These are phyloP conservation scores for Termitomyces sp. DNA, from an alignment of 768 basidiomycete genomes.

Conservation along the genomic window DNA sequence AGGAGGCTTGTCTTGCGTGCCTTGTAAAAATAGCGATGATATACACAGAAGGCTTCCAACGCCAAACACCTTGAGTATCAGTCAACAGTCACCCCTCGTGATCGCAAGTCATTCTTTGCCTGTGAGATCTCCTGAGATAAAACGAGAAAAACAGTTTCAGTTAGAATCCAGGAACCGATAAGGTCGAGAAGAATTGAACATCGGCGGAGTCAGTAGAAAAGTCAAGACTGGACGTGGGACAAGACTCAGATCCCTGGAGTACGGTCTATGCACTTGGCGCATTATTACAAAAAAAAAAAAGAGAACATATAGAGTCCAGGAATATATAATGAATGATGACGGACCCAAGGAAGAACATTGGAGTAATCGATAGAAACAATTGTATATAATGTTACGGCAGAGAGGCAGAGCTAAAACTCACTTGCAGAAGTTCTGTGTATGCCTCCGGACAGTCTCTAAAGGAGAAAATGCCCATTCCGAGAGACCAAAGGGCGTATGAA, in stretches of 20 bases:
- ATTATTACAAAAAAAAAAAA: background rate
- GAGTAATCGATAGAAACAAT: background rate
- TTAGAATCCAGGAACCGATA: slow-evolving; percentile 7
- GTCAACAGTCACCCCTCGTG: slow-evolving; percentile 61
- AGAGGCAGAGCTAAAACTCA: slow-evolving; percentile 31
- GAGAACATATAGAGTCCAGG: background rate
- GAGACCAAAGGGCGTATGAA: slow-evolving; percentile 72
- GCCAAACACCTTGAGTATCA: slow-evolving; percentile 18
- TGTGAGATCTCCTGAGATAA: slow-evolving; percentile 53
- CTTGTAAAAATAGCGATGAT: background rate
- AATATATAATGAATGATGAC: background rate
- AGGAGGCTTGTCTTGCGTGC: background rate
- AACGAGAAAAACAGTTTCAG: slow-evolving; percentile 8
- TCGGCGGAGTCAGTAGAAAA: slow-evolving; percentile 7
- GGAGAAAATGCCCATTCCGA: slow-evolving; percentile 72
- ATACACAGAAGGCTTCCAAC: background rate
- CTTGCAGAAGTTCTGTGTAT: slow-evolving; percentile 63
- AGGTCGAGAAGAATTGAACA: background rate
- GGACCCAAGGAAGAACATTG: background rate
- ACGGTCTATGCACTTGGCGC: background rate
- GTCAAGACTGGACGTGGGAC: slow-evolving; percentile 2
- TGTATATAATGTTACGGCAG: background rate
- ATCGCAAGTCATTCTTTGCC: slow-evolving; percentile 53
- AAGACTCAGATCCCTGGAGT: background rate
- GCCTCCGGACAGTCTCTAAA: slow-evolving; percentile 81